A percentile compares a stretch with the other conserved stretches of the same genome.
Evolutionary conservation across 352 stramenopile genomes (phyloP).

Genomic region (Phytopythium sindhum): DNA sequence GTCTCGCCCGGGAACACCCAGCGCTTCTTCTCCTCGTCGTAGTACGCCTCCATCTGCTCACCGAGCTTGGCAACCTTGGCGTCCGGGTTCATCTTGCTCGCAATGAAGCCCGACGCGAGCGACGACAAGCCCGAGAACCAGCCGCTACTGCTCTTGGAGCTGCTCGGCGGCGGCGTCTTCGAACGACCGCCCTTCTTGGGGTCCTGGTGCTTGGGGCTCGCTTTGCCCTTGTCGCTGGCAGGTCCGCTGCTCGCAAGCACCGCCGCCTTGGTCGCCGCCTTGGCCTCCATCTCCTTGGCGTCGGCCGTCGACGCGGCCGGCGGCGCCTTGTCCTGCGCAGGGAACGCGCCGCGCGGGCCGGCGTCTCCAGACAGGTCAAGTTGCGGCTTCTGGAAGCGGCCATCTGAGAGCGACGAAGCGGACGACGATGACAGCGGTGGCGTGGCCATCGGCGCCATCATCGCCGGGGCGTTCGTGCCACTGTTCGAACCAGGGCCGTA

Average conservation of each 20-base stretch:
- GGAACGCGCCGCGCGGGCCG: constrained; percentile 19
- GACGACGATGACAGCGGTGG: constrained; percentile 4
- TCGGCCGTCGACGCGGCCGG: constrained; percentile 7
- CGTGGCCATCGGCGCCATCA: constrained; percentile 8
- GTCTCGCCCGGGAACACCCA: constrained; percentile 86
- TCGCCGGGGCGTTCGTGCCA: constrained; percentile 1
- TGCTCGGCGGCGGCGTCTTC: constrained; percentile 79
- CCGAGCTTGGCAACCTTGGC: constrained; percentile 78
- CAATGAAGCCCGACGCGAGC: constrained; percentile 41
- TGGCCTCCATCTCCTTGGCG: constrained; percentile 17
- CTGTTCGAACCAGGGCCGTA: constrained; percentile 4
- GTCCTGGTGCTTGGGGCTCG: constrained; percentile 64
- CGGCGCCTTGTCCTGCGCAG: constrained; percentile 19
- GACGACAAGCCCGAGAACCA: constrained; percentile 64
- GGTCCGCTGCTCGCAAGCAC: constrained; percentile 34
- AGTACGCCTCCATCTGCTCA: constrained; percentile 80
- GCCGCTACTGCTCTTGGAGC: constrained; percentile 37
- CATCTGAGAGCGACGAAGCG: not conserved
- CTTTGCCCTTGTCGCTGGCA: constrained; percentile 68
- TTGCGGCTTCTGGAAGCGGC: constrained; percentile 27
- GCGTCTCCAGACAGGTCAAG: constrained; percentile 44
- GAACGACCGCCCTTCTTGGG: constrained; percentile 58
- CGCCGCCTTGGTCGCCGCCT: constrained; percentile 13
- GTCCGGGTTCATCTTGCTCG: constrained; percentile 80
- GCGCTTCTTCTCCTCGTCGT: constrained; percentile 76